Conservation (phyloP, 345 rosid genomes). For the Psidium friedrichsthalianum region DNA sequence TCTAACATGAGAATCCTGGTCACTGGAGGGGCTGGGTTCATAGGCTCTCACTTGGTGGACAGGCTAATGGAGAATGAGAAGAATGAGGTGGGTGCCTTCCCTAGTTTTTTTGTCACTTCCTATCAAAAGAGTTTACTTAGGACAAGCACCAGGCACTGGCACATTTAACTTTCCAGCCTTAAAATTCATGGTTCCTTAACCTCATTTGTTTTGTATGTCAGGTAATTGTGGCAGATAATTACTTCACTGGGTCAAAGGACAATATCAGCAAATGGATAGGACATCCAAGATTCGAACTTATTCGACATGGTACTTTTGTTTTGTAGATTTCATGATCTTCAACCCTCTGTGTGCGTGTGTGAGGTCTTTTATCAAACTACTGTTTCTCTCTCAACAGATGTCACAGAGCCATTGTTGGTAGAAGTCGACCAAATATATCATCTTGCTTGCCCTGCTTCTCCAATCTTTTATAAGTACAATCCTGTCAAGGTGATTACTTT, state of each 20-base stretch:
- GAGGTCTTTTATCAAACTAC: not conserved
- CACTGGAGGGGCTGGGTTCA: constrained; percentile 97
- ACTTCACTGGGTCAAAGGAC: constrained; percentile 87
- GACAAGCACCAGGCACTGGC: not conserved
- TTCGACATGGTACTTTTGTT: constrained; percentile 63
- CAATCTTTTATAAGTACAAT: constrained; percentile 86
- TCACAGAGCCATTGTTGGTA: constrained; percentile 70
- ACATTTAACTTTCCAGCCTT: not conserved
- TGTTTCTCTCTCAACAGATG: constrained; percentile 35
- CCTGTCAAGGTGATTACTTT: constrained; percentile 81
- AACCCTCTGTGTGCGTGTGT: not conserved
- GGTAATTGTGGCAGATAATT: constrained; percentile 92
- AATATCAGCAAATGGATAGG: constrained; percentile 85
- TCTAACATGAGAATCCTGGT: constrained; percentile 93
- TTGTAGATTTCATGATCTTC: not conserved
- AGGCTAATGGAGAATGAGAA: constrained; percentile 86
- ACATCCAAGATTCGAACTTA: constrained; percentile 94
- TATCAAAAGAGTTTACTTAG: not conserved
- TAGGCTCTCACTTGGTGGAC: constrained; percentile 94
- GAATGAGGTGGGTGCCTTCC: constrained; percentile 53
- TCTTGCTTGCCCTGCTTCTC: constrained; percentile 98
- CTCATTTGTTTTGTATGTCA: constrained; percentile 3
- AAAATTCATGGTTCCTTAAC: not conserved
- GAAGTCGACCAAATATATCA: constrained; percentile 97
- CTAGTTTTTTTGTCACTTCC: not conserved